Evolutionary conservation across 2,329 filamentous ascomycete genomes (phyloP).

Genomic region (Botrytis medusae): DNA sequence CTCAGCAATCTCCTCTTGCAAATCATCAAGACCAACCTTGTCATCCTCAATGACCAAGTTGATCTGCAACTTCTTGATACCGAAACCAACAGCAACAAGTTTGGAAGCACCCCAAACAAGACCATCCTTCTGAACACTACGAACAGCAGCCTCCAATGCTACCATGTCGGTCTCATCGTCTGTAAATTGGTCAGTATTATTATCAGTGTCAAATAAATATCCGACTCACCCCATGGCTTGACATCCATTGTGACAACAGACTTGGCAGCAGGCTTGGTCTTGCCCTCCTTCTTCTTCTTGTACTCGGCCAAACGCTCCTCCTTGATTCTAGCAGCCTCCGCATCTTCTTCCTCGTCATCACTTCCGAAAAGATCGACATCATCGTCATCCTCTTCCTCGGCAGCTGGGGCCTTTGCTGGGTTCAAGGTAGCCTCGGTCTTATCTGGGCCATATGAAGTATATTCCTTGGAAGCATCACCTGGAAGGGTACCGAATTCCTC

Average conservation of each 20-base stretch:
- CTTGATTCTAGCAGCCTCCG: conserved; percentile 77
- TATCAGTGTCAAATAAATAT: neutral
- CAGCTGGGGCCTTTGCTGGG: conserved; percentile 77
- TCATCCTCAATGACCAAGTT: conserved; percentile 97
- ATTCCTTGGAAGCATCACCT: conserved; percentile 86
- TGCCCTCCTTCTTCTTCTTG: conserved; percentile 93
- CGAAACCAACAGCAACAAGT: conserved; percentile 87
- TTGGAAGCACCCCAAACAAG: conserved; percentile 94
- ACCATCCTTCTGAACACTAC: conserved; percentile 84
- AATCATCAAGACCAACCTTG: conserved; percentile 83
- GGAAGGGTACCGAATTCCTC: conserved; percentile 87
- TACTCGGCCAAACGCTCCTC: conserved; percentile 92
- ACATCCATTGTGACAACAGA: conserved; percentile 94
- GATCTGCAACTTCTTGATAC: conserved; percentile 99
- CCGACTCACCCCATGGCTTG: conserved; percentile 89
- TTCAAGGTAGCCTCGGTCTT: conserved; percentile 73
- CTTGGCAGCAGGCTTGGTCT: conserved; percentile 91
- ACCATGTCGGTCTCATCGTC: conserved; percentile 94
- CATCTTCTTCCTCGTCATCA: conserved; percentile 92
- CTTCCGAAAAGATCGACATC: conserved; percentile 92
- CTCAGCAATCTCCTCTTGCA: conserved; percentile 81
- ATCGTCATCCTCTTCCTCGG: conserved; percentile 75
- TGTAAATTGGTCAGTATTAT: conserved; percentile 39
- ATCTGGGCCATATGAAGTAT: conserved; percentile 90
- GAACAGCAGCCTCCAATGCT: conserved; percentile 76